These are phyloP conservation scores for Dichotomopilus funicola DNA, from an alignment of 2,329 filamentous ascomycete genomes.

Conservation along the genomic window DNA sequence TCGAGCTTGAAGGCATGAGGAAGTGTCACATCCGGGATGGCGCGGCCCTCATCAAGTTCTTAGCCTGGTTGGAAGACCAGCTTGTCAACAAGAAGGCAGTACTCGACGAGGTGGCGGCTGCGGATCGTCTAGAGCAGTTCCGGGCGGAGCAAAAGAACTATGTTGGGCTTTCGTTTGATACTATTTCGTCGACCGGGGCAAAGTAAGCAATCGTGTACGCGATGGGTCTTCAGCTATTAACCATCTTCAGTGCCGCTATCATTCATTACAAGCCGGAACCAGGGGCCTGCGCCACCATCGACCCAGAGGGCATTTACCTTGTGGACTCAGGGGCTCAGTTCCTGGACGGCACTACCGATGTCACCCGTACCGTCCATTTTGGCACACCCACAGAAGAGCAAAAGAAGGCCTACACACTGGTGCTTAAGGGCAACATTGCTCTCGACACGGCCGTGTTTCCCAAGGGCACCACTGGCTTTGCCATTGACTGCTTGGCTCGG, in stretches of 20 bases:
- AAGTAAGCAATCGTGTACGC: slow-evolving; percentile 43
- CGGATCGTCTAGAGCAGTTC: slow-evolving; percentile 78
- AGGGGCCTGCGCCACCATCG: slow-evolving; percentile 73
- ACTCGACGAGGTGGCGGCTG: slow-evolving; percentile 84
- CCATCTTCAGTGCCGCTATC: slow-evolving; percentile 67
- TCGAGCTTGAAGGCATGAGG: slow-evolving; percentile 86
- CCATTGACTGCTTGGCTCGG: slow-evolving; percentile 78
- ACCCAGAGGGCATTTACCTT: slow-evolving; percentile 80
- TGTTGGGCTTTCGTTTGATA: slow-evolving; percentile 87
- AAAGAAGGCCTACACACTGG: slow-evolving; percentile 83
- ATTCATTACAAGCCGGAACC: slow-evolving; percentile 93
- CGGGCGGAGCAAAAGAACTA: slow-evolving; percentile 66
- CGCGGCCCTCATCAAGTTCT: slow-evolving; percentile 83
- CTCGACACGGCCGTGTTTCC: slow-evolving; percentile 84
- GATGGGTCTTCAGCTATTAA: slow-evolving; percentile 7
- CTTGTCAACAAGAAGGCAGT: slow-evolving; percentile 64
- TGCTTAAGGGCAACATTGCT: slow-evolving; percentile 89
- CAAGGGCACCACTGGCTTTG: slow-evolving; percentile 90
- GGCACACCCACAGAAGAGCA: slow-evolving; percentile 77
- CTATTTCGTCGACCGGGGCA: slow-evolving; percentile 88
- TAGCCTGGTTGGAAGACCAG: slow-evolving; percentile 93
- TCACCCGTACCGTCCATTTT: slow-evolving; percentile 89
- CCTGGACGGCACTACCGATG: slow-evolving; percentile 90
- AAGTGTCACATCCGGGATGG: slow-evolving; percentile 91
- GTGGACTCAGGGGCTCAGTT: slow-evolving; percentile 98